phyloP scores from a whole-genome alignment of 2,329 filamentous ascomycete species.

The Beauveria varroae region DNA sequence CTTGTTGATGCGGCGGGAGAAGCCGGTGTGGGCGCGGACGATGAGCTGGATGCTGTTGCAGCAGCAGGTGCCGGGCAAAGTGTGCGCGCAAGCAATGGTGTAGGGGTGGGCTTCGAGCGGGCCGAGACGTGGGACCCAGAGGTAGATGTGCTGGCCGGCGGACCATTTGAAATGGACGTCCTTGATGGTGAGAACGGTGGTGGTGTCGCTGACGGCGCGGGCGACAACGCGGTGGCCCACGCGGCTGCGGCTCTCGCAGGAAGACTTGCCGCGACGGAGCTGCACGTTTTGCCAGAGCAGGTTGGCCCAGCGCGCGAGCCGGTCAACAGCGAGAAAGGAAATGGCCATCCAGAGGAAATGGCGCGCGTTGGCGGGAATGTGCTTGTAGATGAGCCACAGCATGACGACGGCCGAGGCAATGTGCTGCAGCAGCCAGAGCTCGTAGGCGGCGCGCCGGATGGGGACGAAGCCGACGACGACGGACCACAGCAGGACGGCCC shows the following conservation, averaged over 20 bases:
- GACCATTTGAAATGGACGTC: constrained; percentile 52
- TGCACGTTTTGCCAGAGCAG: constrained; percentile 47
- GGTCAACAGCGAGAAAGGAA: constrained; percentile 54
- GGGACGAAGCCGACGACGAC: constrained; percentile 55
- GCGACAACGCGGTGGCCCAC: constrained; percentile 47
- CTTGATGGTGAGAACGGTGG: constrained; percentile 52
- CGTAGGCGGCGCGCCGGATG: constrained; percentile 58
- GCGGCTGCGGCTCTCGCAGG: constrained; percentile 39
- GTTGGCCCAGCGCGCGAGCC: constrained; percentile 41
- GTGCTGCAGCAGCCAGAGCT: constrained; percentile 64
- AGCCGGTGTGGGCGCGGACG: constrained; percentile 47
- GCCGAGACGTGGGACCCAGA: constrained; percentile 50
- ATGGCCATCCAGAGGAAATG: constrained; percentile 62
- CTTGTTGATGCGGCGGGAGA: constrained; percentile 46
- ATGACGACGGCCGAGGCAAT: constrained; percentile 53
- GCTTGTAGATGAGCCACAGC: constrained; percentile 54
- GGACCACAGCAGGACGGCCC: constrained; percentile 59
- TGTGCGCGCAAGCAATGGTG: constrained; percentile 51
- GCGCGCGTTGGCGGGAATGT: constrained; percentile 51
- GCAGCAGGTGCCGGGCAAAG: constrained; percentile 41
- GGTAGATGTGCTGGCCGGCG: constrained; percentile 53
- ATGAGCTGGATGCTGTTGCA: constrained; percentile 55
- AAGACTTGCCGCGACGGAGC: constrained; percentile 30
- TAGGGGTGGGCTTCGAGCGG: constrained; percentile 52
- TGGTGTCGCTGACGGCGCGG: constrained; percentile 39